These are phyloP conservation scores for Parsonsia alboflavescens DNA, from an alignment of 257 asterid genomes.

Conservation along the genomic window DNA sequence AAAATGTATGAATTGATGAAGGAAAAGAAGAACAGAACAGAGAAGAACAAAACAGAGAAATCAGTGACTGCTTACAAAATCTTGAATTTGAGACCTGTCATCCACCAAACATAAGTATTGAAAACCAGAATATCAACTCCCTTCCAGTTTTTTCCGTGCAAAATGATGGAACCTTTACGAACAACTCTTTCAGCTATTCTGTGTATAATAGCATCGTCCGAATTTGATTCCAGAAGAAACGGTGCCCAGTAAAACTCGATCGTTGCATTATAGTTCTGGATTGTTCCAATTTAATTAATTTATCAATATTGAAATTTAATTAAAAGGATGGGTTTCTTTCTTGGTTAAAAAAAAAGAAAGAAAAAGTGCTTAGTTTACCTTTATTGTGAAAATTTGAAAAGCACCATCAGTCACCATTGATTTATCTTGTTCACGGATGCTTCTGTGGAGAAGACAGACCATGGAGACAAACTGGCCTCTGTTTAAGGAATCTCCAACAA, in stretches of 20 bases:
- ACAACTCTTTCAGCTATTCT: slow-evolving; percentile 48
- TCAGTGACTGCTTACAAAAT: slow-evolving; percentile 32
- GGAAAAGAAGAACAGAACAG: too few relatives aligned
- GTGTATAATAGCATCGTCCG: slow-evolving; percentile 64
- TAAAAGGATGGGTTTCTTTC: neutral
- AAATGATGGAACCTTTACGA: slow-evolving; percentile 51
- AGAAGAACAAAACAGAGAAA: neutral
- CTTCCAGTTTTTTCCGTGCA: slow-evolving; percentile 71
- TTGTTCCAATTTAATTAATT: neutral
- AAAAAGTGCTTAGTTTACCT: slow-evolving; percentile 31
- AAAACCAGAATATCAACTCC: slow-evolving; percentile 67
- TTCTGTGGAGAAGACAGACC: slow-evolving; percentile 59
- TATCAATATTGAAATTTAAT: too few relatives aligned
- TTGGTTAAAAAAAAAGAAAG: too few relatives aligned
- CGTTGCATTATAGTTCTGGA: slow-evolving; percentile 68
- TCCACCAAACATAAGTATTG: slow-evolving; percentile 91
- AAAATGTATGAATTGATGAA: neutral
- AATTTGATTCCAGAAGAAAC: slow-evolving; percentile 70
- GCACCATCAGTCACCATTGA: slow-evolving; percentile 47
- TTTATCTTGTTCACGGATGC: slow-evolving; percentile 49
- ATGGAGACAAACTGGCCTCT: slow-evolving; percentile 68
- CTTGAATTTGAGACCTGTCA: slow-evolving; percentile 41
- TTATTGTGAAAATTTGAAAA: slow-evolving; percentile 53
- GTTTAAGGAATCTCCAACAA: slow-evolving; percentile 76
- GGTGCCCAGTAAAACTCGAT: slow-evolving; percentile 92